phyloP scores from a whole-genome alignment of 2,329 filamentous ascomycete genomes.

The Fusarium paranaense region DNA sequence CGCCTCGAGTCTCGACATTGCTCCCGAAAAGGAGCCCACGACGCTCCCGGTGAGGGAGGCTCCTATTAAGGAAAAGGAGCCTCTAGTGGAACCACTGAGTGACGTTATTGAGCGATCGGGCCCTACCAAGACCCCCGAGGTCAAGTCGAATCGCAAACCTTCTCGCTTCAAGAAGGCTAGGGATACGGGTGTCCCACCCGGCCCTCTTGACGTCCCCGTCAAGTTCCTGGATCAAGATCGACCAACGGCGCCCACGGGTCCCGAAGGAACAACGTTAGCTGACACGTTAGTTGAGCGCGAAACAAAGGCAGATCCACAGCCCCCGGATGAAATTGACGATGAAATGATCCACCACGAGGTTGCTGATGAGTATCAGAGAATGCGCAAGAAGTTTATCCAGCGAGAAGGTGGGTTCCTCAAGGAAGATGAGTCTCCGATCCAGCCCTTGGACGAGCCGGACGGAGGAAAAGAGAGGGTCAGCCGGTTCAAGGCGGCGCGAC shows the following conservation, averaged over 20 bases:
- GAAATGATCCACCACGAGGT: constrained; percentile 80
- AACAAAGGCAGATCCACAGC: constrained; percentile 43
- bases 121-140: constrained; percentile 37
- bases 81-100: constrained; percentile 60
- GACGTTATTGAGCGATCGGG: constrained; percentile 64
- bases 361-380: constrained; percentile 82
- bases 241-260: constrained; percentile 59
- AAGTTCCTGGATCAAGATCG: constrained; percentile 54
- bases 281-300: constrained; percentile 69
- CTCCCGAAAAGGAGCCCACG: constrained; percentile 52
- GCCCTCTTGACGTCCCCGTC: constrained; percentile 58
- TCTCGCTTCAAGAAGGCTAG: constrained; percentile 66
- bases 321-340: constrained; percentile 76
- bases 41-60: constrained; percentile 24
- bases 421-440: constrained; percentile 74
- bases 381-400: constrained; percentile 86
- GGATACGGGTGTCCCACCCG: constrained; percentile 48
- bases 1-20: constrained; percentile 78
- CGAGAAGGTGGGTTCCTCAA: constrained; percentile 84
- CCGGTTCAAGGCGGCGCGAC: constrained; percentile 78
- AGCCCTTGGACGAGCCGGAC: constrained; percentile 75
- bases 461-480: constrained; percentile 74
- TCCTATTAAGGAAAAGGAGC: constrained; percentile 40
- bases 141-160: constrained; percentile 54
- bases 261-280: constrained; percentile 68